Evolutionary conservation across 2,329 filamentous ascomycete species (phyloP).

Genomic region (Blumeria hordei): DNA sequence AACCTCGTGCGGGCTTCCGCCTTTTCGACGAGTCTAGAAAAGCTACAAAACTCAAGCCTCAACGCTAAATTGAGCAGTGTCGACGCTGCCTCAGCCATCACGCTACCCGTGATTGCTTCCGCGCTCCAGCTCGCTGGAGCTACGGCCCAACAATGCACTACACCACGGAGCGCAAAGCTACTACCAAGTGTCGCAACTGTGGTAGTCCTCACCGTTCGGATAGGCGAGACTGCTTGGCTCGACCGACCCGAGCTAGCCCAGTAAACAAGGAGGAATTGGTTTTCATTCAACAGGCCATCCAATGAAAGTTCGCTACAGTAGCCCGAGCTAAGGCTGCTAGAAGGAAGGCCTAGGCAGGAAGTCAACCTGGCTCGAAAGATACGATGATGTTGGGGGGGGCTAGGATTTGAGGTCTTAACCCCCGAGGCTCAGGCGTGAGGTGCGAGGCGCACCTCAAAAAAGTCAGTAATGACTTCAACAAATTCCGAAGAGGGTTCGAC

Average conservation of each 20-base stretch:
- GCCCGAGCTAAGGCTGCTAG: neutral
- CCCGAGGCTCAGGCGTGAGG: too few relatives aligned
- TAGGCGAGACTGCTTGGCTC: neutral
- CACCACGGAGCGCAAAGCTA: neutral
- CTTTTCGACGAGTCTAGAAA: too few relatives aligned
- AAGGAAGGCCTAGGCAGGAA: too few relatives aligned
- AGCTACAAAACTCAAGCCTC: too few relatives aligned
- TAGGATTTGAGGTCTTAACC: too few relatives aligned
- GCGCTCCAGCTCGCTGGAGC: neutral
- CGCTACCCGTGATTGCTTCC: neutral
- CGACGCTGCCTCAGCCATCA: neutral
- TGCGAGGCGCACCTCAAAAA: too few relatives aligned
- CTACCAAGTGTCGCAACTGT: neutral
- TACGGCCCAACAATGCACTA: neutral
- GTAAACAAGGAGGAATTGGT: neutral
- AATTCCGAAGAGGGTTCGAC: too few relatives aligned
- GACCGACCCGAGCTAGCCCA: neutral
- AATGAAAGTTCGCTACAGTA: neutral
- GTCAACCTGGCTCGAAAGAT: too few relatives aligned
- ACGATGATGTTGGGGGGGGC: too few relatives aligned
- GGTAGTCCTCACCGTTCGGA: neutral
- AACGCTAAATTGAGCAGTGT: too few relatives aligned
- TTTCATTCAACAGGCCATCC: neutral
- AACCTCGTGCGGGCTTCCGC: too few relatives aligned
- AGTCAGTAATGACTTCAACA: too few relatives aligned